Evolutionary conservation across 441 rosid genomes (phyloP).

Genomic region (Croton laevigatus): DNA sequence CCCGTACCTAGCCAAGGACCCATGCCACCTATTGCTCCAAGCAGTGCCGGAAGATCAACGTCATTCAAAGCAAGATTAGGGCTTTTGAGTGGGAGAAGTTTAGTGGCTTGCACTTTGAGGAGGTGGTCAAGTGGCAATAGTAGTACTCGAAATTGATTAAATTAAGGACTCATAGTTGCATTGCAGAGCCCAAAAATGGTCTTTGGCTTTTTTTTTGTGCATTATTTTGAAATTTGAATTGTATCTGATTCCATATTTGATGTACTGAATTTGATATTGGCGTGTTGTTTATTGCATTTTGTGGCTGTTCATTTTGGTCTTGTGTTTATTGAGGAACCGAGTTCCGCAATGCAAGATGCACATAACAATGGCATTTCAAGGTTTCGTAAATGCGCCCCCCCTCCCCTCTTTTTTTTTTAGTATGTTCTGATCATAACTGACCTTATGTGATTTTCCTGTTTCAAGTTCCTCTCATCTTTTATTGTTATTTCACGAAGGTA

Average conservation of each 20-base stretch:
- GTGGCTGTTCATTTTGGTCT: neutral
- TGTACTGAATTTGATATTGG: constrained; percentile 35
- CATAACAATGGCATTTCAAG: neutral
- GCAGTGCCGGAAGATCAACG: constrained; percentile 39
- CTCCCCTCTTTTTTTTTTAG: neutral
- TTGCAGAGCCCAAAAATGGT: constrained; percentile 16
- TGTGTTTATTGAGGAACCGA: constrained; percentile 3
- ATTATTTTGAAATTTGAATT: constrained; percentile 26
- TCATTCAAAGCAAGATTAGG: constrained; percentile 60
- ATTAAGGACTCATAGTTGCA: constrained; percentile 10
- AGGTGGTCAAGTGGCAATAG: constrained; percentile 52
- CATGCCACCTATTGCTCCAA: constrained; percentile 35
- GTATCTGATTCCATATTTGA: constrained; percentile 23
- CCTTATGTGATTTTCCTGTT: neutral
- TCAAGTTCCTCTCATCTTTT: no score
- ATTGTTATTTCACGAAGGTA: neutral
- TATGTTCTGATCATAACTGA: neutral
- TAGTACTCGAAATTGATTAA: constrained; percentile 36
- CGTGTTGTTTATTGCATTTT: constrained; percentile 35
- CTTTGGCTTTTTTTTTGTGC: constrained; percentile 22
- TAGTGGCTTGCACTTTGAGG: constrained; percentile 64
- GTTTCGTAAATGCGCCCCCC: neutral
- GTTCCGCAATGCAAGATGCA: neutral
- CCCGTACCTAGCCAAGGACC: constrained; percentile 29
- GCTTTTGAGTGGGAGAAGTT: constrained; percentile 43